Percentiles rank a stretch among this genome's conserved stretches.
Conservation (phyloP, 345 rosid genomes). For the Camelina hispida region DNA sequence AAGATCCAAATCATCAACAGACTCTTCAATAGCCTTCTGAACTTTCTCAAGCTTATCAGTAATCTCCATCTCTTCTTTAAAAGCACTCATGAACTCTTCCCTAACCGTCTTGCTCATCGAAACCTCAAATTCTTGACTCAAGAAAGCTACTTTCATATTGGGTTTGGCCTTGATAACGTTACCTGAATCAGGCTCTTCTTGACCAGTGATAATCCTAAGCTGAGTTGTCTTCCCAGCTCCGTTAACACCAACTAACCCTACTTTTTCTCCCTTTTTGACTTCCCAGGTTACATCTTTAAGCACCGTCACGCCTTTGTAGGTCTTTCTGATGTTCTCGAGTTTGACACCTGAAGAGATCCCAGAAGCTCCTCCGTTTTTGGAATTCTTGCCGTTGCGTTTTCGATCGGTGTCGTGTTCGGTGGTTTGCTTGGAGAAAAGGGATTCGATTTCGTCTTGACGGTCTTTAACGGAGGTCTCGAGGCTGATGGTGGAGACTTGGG, state of each 20-base stretch:
- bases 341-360: conserved; percentile 84
- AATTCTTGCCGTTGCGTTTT: conserved; percentile 48
- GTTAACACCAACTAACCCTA: conserved; percentile 87
- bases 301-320: conserved; percentile 81
- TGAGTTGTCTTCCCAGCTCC: conserved; percentile 99
- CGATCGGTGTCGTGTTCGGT: conserved; percentile 43
- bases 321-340: conserved; percentile 83
- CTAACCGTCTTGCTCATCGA: conserved; percentile 81
- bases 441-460: conserved; percentile 63
- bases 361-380: conserved; percentile 69
- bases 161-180: conserved; percentile 77
- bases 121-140: conserved; percentile 95
- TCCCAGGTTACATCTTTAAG: conserved; percentile 89
- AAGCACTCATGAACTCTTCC: conserved; percentile 92
- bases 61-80: conserved; percentile 88
- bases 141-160: conserved; percentile 73
- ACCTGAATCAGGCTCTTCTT: conserved; percentile 89
- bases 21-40: conserved; percentile 78
- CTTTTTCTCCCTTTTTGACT: conserved; percentile 89
- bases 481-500: conserved; percentile 60
- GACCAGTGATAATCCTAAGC: conserved; percentile 83
- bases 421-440: conserved; percentile 59
- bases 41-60: conserved; percentile 70
- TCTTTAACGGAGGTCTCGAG: conserved; percentile 56
- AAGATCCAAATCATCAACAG: conserved; percentile 87